A percentile compares a stretch with the other conserved stretches of the same genome.
Evolutionary conservation across 768 basidiomycete genomes (phyloP).

Genomic region (Rhizopogon vinicolor): DNA sequence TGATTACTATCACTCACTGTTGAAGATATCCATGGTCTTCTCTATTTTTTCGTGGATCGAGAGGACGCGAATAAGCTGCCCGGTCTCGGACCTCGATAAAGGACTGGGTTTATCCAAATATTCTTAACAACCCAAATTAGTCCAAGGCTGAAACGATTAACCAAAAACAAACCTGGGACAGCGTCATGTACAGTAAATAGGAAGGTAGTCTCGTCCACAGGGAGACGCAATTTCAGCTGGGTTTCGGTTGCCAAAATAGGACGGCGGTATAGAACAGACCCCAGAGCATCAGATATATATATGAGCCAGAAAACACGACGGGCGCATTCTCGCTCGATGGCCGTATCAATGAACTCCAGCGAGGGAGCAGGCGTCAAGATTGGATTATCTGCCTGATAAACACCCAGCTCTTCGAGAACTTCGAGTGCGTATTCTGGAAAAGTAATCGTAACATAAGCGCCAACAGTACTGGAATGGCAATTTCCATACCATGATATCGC

Average conservation of each 20-base stretch:
- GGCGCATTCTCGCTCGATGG: constrained; percentile 73
- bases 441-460: constrained; percentile 10
- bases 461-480: not conserved
- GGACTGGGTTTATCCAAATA: constrained; percentile 63
- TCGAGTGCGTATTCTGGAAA: constrained; percentile 55
- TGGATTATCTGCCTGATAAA: constrained; percentile 59
- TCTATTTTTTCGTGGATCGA: constrained; percentile 62
- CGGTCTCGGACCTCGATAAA: constrained; percentile 56
- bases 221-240: constrained; percentile 59
- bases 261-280: constrained; percentile 33
- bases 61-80: constrained; percentile 68
- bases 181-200: constrained; percentile 53
- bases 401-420: constrained; percentile 62
- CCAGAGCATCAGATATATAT: constrained; percentile 52
- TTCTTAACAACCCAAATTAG: constrained; percentile 37
- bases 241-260: constrained; percentile 31
- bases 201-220: constrained; percentile 80
- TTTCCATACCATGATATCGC: constrained; percentile 25
- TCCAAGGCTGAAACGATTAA: not conserved
- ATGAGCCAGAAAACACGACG: constrained; percentile 82
- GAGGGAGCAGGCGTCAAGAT: constrained; percentile 55
- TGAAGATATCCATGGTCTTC: constrained; percentile 45
- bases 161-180: constrained; percentile 22
- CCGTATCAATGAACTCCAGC: constrained; percentile 53
- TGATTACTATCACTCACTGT: constrained; percentile 31